These are phyloP conservation scores for Penicillium cataractarum DNA, from an alignment of 495 filamentous ascomycete genomes.

Conservation along the genomic window DNA sequence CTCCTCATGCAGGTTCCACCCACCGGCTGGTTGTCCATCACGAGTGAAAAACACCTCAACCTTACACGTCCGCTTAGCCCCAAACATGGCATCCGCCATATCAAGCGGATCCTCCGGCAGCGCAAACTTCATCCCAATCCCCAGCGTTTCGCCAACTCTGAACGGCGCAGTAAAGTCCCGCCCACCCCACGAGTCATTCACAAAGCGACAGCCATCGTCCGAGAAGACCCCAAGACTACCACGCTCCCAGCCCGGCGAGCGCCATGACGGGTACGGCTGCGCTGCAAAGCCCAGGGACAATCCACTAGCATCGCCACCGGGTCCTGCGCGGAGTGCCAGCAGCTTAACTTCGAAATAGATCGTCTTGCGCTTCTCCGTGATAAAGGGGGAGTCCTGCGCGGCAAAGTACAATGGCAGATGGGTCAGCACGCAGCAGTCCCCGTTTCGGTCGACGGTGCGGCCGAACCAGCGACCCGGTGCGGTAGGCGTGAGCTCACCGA, in stretches of 20 bases:
- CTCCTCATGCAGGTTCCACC: conserved; percentile 88
- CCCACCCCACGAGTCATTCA: conserved; percentile 86
- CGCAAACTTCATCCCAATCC: conserved; percentile 72
- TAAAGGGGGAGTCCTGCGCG: conserved; percentile 64
- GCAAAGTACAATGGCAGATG: conserved; percentile 79
- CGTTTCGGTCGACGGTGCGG: conserved; percentile 40
- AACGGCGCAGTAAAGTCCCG: conserved; percentile 68
- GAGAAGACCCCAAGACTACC: conserved; percentile 85
- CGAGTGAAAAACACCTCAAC: conserved; percentile 80
- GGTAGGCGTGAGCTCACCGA: conserved; percentile 41
- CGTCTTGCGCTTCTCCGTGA: conserved; percentile 54
- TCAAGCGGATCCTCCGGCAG: conserved; percentile 27
- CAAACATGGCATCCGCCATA: conserved; percentile 19
- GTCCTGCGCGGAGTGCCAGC: conserved; percentile 42
- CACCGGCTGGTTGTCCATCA: conserved; percentile 62
- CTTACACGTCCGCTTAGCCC: conserved; percentile 28
- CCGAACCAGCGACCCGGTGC: conserved; percentile 49
- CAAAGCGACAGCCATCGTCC: conserved; percentile 85
- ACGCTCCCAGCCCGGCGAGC: conserved; percentile 90
- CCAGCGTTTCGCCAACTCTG: conserved; percentile 57
- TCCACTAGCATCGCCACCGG: conserved; percentile 54
- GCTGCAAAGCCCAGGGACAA: conserved; percentile 79
- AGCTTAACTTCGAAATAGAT: conserved; percentile 84
- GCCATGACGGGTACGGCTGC: conserved; percentile 83
- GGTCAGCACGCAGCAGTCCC: conserved; percentile 58